Conservation (phyloP, 768 basidiomycete genomes). For the Pisolithus tinctorius region DNA sequence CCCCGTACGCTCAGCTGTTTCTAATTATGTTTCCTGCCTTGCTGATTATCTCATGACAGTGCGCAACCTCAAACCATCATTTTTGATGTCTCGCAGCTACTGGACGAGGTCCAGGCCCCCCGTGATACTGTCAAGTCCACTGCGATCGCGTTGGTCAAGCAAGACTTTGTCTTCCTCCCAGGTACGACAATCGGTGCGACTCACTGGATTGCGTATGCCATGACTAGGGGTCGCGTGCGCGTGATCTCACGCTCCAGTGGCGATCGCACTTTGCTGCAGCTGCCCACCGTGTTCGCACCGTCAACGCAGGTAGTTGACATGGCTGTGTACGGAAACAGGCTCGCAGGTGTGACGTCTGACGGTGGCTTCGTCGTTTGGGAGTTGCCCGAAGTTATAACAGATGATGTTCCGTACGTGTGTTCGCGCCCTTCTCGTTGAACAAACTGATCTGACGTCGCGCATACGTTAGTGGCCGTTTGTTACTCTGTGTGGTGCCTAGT, state of each 20-base stretch:
- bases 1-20: slow-evolving; percentile 37
- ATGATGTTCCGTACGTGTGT: slow-evolving; percentile 72
- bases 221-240: slow-evolving; percentile 86
- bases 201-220: slow-evolving; percentile 89
- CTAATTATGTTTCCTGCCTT: neutral
- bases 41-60: slow-evolving; percentile 29
- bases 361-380: slow-evolving; percentile 90
- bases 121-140: slow-evolving; percentile 81
- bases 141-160: slow-evolving; percentile 82
- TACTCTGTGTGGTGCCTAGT: slow-evolving; percentile 63
- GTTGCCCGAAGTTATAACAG: slow-evolving; percentile 73
- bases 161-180: slow-evolving; percentile 76
- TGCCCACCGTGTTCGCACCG: slow-evolving; percentile 54
- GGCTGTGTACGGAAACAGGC: slow-evolving; percentile 76
- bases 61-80: slow-evolving; percentile 61
- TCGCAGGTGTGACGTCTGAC: slow-evolving; percentile 82
- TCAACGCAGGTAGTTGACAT: slow-evolving; percentile 72
- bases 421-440: neutral
- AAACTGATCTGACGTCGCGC: slow-evolving; percentile 6
- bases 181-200: slow-evolving; percentile 88
- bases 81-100: slow-evolving; percentile 66
- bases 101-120: slow-evolving; percentile 71
- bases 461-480: slow-evolving; percentile 48
- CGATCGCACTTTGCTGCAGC: slow-evolving; percentile 78
- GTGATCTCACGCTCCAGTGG: slow-evolving; percentile 86